Conservation (phyloP, 768 basidiomycete genomes). For the Lepiota brunneoincarnata region DNA sequence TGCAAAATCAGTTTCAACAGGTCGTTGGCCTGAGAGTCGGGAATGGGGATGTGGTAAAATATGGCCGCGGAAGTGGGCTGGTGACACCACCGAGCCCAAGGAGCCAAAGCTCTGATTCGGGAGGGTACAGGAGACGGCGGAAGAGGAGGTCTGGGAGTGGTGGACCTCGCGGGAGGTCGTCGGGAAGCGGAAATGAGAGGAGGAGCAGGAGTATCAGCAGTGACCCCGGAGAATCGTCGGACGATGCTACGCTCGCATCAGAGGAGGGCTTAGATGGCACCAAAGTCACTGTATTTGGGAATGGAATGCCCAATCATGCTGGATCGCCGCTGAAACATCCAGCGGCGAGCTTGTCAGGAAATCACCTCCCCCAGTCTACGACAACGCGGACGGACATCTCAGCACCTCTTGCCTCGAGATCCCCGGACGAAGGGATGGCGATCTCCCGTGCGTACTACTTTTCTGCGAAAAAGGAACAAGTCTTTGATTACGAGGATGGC, state of each 20-base stretch:
- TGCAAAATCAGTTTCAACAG: constrained; percentile 11
- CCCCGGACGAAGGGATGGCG: background rate
- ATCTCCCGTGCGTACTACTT: constrained; percentile 6
- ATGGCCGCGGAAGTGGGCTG: constrained; percentile 26
- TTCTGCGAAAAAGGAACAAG: background rate
- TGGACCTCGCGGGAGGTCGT: constrained; percentile 23
- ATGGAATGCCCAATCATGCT: background rate
- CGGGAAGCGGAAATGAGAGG: constrained; percentile 18
- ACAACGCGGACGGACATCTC: background rate
- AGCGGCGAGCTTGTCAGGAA: background rate
- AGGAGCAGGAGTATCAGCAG: constrained; percentile 14
- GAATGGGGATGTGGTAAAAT: constrained; percentile 37
- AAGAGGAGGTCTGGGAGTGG: constrained; percentile 28
- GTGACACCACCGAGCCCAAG: constrained; percentile 79
- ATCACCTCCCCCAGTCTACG: background rate
- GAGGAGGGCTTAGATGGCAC: constrained; percentile 18
- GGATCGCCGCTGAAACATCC: background rate
- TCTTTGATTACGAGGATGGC: constrained; percentile 14
- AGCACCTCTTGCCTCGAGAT: background rate
- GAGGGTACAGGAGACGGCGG: constrained; percentile 40
- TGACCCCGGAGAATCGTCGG: constrained; percentile 19
- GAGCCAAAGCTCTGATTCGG: constrained; percentile 64
- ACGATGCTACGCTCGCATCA: constrained; percentile 30
- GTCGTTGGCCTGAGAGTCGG: background rate
- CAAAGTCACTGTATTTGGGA: constrained; percentile 4